Evolutionary conservation across 768 basidiomycete species (phyloP).

Genomic region (Trametes gibbosa): DNA sequence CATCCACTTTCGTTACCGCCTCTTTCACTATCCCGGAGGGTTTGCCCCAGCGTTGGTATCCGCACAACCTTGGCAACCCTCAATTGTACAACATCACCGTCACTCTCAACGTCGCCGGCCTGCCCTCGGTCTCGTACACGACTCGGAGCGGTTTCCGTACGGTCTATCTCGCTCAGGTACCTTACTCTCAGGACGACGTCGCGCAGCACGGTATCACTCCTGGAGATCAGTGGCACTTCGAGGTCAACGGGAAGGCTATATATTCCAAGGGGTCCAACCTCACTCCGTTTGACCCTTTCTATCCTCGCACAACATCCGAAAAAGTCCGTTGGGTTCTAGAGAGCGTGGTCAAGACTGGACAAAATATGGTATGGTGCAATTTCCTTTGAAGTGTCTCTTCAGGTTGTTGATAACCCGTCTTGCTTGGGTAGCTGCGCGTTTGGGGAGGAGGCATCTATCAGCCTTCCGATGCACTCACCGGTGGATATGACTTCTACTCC

Average conservation of each 20-base stretch:
- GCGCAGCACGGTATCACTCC: slow-evolving; percentile 48
- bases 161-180: slow-evolving; percentile 48
- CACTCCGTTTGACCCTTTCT: slow-evolving; percentile 61
- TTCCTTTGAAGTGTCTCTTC: not conserved
- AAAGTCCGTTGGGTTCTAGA: slow-evolving; percentile 53
- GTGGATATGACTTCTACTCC: slow-evolving; percentile 55
- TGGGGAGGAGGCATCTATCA: slow-evolving; percentile 52
- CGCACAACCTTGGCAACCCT: slow-evolving; percentile 52
- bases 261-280: slow-evolving; percentile 55
- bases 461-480: slow-evolving; percentile 33
- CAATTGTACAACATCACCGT: slow-evolving; percentile 51
- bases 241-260: slow-evolving; percentile 55
- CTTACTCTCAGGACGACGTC: slow-evolving; percentile 46
- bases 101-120: slow-evolving; percentile 32
- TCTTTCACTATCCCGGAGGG: slow-evolving; percentile 45
- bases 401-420: not conserved
- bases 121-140: slow-evolving; percentile 30
- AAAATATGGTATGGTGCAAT: slow-evolving; percentile 49
- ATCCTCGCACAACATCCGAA: slow-evolving; percentile 46
- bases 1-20: slow-evolving; percentile 41
- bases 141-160: slow-evolving; percentile 57
- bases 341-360: slow-evolving; percentile 50
- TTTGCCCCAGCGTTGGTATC: slow-evolving; percentile 51
- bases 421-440: slow-evolving; percentile 42
- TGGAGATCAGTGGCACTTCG: slow-evolving; percentile 60